Evolutionary conservation across 345 rosid genomes (phyloP), one percentile per base, ranked within the genome.

Genomic region (Ceriops tagal): DNA sequence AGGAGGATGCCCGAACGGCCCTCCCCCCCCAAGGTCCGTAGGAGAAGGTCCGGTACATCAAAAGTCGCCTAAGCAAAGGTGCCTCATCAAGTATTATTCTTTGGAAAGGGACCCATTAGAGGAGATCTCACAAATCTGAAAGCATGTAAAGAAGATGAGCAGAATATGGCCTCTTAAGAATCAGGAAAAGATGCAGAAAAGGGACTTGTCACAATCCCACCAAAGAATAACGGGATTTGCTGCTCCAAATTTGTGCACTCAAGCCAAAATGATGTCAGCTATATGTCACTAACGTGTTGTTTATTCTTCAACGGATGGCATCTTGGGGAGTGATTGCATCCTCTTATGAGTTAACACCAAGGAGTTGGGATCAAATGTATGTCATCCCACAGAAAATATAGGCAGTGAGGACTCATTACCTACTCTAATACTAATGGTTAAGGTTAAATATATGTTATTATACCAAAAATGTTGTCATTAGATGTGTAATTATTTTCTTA

Each of bases 21-120:
- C 69, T 18, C 74, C 24, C 26, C 26, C 69, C 20, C 74, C 24
- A 57, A 68, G 79, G 69, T 71, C 74, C 62, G 80, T 71, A 77
- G 77, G 70, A 78, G 84, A 82, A 85, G 85, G 85, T 77, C 86
- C 73, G 52, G 79, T 75, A 81, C 73, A 83, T 83, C 85, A 71
- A 83, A 83, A 79, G 89, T 78, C 83, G 72, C 68, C 73, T 72
- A 82, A 86, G 85, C 79, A 80, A 81, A 83, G 87, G 74, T 86
- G 83, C 78, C 74, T 76, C 81, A 82, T 79, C 81, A 70, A 90
- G 76, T 88, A 86, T 82, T 84, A 82, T 81, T 88, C 85, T 82
- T 76, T 66, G 64, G 31, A 63, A 43, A 63, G 85, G 88, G 90
- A 56, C 79, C 88, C 96, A 79, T 69, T 49, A 27, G 64, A 73